phyloP scores from a whole-genome alignment of 139 green algal species.

The Chlamydomonas sp. region DNA sequence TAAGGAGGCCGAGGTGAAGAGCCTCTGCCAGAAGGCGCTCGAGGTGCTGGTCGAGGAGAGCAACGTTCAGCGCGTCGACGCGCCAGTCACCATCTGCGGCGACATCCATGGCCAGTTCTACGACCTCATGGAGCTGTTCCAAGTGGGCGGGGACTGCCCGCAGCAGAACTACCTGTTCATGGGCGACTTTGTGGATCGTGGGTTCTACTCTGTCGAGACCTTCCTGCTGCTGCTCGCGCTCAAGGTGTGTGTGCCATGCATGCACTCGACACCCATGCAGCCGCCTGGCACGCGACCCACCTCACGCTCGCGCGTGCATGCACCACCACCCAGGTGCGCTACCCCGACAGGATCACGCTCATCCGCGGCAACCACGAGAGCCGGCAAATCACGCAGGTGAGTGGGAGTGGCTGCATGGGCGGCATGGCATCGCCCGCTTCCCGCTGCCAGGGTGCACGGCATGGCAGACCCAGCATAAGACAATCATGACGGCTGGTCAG shows the following conservation, averaged over 20 bases:
- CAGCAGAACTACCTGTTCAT: slow-evolving; percentile 99
- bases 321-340: slow-evolving; percentile 55
- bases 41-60: slow-evolving; percentile 95
- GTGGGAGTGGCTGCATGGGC: too few relatives aligned
- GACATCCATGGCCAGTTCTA: slow-evolving; percentile 99
- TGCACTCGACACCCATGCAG: neutral
- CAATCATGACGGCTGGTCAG: too few relatives aligned
- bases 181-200: slow-evolving; percentile 98
- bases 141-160: slow-evolving; percentile 89
- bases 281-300: neutral
- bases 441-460: too few relatives aligned
- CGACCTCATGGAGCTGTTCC: slow-evolving; percentile 97
- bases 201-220: slow-evolving; percentile 97
- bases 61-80: slow-evolving; percentile 95
- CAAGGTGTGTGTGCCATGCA: slow-evolving; percentile 65
- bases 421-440: too few relatives aligned
- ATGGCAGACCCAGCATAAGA: too few relatives aligned
- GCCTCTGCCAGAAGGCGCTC: slow-evolving; percentile 85
- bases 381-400: slow-evolving; percentile 96
- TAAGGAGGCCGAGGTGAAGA: slow-evolving; percentile 90
- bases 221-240: slow-evolving; percentile 96
- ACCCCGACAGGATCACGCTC: slow-evolving; percentile 90
- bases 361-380: slow-evolving; percentile 97
- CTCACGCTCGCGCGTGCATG: neutral
- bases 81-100: slow-evolving; percentile 92